These are phyloP conservation scores for Metarhizium sp. DNA, from an alignment of 2,329 filamentous ascomycete genomes.

Conservation along the genomic window DNA sequence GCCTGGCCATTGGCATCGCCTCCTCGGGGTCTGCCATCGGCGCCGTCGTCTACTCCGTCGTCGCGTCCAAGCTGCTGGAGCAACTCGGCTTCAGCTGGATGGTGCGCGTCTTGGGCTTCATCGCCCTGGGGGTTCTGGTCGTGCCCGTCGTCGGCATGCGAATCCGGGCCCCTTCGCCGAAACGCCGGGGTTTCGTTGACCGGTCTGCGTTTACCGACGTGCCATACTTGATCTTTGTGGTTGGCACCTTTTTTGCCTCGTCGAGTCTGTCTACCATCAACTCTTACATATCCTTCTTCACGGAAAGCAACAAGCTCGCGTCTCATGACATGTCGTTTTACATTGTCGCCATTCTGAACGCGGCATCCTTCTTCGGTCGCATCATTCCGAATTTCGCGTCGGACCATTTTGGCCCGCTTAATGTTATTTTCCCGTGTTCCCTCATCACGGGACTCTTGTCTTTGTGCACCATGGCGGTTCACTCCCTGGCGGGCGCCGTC, in stretches of 20 bases:
- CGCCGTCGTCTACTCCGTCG: slow-evolving; percentile 17
- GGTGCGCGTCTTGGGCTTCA: slow-evolving; percentile 32
- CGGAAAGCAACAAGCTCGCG: slow-evolving; percentile 30
- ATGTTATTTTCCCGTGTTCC: slow-evolving; percentile 21
- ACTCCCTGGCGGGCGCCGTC: slow-evolving; percentile 22
- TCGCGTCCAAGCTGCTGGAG: slow-evolving; percentile 32
- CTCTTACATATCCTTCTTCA: slow-evolving; percentile 32
- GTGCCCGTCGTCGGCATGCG: slow-evolving; percentile 29
- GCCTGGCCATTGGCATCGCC: slow-evolving; percentile 20
- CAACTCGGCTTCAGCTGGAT: slow-evolving; percentile 47
- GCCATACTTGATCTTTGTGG: slow-evolving; percentile 27
- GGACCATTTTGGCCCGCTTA: slow-evolving; percentile 25
- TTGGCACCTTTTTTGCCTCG: slow-evolving; percentile 28
- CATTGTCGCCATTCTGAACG: slow-evolving; percentile 35
- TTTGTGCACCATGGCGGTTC: slow-evolving; percentile 26
- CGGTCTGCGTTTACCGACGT: slow-evolving; percentile 38
- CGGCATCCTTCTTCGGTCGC: slow-evolving; percentile 33
- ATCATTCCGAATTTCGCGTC: slow-evolving; percentile 28
- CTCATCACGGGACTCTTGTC: slow-evolving; percentile 20
- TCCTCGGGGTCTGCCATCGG: slow-evolving; percentile 16
- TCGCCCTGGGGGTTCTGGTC: slow-evolving; percentile 28
- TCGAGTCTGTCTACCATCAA: slow-evolving; percentile 42
- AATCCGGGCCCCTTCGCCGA: slow-evolving; percentile 28
- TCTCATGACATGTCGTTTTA: slow-evolving; percentile 25
- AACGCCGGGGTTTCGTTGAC: slow-evolving; percentile 40